Conservation (phyloP, 1,139 yeast species). For the Suhomyces kunorum region DNA sequence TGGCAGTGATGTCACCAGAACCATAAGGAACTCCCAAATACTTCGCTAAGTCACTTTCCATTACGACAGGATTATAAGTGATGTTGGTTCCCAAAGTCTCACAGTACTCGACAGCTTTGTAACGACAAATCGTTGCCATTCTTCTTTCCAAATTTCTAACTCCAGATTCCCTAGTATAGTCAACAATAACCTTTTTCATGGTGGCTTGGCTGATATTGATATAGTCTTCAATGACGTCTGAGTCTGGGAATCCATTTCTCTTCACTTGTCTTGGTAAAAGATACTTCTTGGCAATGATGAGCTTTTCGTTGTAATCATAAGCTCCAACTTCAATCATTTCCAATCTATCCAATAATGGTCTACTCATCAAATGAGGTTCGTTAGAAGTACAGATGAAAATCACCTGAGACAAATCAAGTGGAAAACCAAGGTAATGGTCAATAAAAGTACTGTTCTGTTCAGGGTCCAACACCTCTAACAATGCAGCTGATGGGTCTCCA, state of each 20-base stretch:
- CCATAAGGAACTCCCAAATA: slow-evolving; percentile 55
- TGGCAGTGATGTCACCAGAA: slow-evolving; percentile 18
- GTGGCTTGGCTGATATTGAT: slow-evolving; percentile 48
- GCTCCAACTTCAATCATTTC: slow-evolving; percentile 82
- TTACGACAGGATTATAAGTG: slow-evolving; percentile 40
- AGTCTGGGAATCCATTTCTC: slow-evolving; percentile 63
- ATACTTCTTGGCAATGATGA: slow-evolving; percentile 69
- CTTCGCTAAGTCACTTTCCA: slow-evolving; percentile 46
- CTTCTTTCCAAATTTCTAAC: slow-evolving; percentile 77
- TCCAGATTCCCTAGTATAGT: slow-evolving; percentile 86
- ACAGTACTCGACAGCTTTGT: slow-evolving; percentile 78
- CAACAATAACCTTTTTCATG: slow-evolving; percentile 60
- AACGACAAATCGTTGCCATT: slow-evolving; percentile 73
- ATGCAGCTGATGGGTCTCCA: slow-evolving; percentile 92
- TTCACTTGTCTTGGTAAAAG: slow-evolving; percentile 77
- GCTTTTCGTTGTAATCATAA: slow-evolving; percentile 78
- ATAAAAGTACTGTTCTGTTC: slow-evolving; percentile 80
- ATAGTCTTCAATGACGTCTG: slow-evolving; percentile 27
- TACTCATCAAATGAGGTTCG: slow-evolving; percentile 69
- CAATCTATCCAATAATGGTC: slow-evolving; percentile 83
- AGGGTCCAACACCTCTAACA: slow-evolving; percentile 87
- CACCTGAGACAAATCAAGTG: slow-evolving; percentile 81
- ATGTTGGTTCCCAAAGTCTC: slow-evolving; percentile 32
- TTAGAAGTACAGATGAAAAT: slow-evolving; percentile 92
- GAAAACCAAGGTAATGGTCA: slow-evolving; percentile 87